Evolutionary conservation across 768 basidiomycete genomes (phyloP), one percentile per base, ranked within the genome.

Genomic region (Boletus pseudopeckii): DNA sequence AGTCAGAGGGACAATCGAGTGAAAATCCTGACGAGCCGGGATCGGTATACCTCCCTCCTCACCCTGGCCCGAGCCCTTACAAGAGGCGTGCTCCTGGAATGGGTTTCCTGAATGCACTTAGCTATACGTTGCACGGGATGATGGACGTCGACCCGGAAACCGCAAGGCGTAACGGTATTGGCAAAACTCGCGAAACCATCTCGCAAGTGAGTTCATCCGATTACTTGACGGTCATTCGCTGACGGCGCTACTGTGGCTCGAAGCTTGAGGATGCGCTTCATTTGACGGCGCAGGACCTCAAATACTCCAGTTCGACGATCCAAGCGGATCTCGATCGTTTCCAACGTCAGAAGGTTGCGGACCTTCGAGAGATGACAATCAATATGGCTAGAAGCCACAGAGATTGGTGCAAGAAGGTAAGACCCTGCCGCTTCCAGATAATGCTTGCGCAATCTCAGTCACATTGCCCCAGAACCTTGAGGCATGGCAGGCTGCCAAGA

Each of bases 131-230:
- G 51, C 93, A 95, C 61, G 95, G 96, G 5, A 95, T 98, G 86
- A 98, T 99, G 87, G 97, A 99, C 62, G 90, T 90, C 17, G 97
- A 99, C 72, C 97, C 97, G 3, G 97, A 98, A 74, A 91, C 90
- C 17, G 95, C 96, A 6, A 77, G 97, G 55, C 79, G 97, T 58
- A 98, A 89, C 64, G 83, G 86, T 48, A 98, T 99, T 58, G 88
- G 88, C 56, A 98, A 97, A 75, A 94, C 93, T 5, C 82, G 91
- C 61, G 96, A 98, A 73, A 83, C 82, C 18, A 97, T 98, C 57
- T 92, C 92, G n/a, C 91, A 94, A 77, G 95, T 95, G 66, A 60
- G 75, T 67, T 55, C 38, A 42, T 52, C 22, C 8, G 14, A 24
- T 39, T 48, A 22, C 32, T 58, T 56, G 40, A 59, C 52, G 54